Conservation (phyloP, 805 yeast species). For the Starmerella stellata region DNA sequence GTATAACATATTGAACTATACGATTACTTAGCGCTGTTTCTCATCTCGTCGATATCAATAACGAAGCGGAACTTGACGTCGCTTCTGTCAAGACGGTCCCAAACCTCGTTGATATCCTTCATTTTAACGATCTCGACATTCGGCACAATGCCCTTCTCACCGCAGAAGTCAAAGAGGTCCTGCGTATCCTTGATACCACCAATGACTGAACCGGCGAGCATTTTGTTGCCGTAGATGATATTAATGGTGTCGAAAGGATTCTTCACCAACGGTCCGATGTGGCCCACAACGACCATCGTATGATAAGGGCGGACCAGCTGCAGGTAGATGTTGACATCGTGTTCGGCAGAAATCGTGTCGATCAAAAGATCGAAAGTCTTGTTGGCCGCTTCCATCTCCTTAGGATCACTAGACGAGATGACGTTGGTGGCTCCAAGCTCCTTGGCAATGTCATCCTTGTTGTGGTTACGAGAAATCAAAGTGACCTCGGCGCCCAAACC, state of each 20-base stretch:
- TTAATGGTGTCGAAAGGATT: slow-evolving; percentile 30
- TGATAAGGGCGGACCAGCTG: slow-evolving; percentile 39
- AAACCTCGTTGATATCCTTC: slow-evolving; percentile 15
- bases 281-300: slow-evolving; percentile 45
- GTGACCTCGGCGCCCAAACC: slow-evolving; percentile 48
- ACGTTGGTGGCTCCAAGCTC: slow-evolving; percentile 40
- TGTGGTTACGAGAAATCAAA: slow-evolving; percentile 35
- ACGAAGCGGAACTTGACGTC: slow-evolving; percentile 17
- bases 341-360: slow-evolving; percentile 34
- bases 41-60: slow-evolving; percentile 7
- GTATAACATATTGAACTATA: no score
- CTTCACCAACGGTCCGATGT: slow-evolving; percentile 27
- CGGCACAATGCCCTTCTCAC: slow-evolving; percentile 37
- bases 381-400: slow-evolving; percentile 22
- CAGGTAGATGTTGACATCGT: slow-evolving; percentile 34
- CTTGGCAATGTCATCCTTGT: slow-evolving; percentile 35
- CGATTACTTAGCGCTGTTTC: neutral
- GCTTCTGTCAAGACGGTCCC: slow-evolving; percentile 9
- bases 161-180: slow-evolving; percentile 49
- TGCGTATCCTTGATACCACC: slow-evolving; percentile 49
- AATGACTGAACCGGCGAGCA: slow-evolving; percentile 31
- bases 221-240: slow-evolving; percentile 29
- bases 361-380: slow-evolving; percentile 34
- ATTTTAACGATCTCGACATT: slow-evolving; percentile 47
- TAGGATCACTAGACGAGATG: slow-evolving; percentile 31